These are phyloP conservation scores for Trametes cinnabarina DNA, from an alignment of 768 basidiomycete species.

Conservation along the genomic window DNA sequence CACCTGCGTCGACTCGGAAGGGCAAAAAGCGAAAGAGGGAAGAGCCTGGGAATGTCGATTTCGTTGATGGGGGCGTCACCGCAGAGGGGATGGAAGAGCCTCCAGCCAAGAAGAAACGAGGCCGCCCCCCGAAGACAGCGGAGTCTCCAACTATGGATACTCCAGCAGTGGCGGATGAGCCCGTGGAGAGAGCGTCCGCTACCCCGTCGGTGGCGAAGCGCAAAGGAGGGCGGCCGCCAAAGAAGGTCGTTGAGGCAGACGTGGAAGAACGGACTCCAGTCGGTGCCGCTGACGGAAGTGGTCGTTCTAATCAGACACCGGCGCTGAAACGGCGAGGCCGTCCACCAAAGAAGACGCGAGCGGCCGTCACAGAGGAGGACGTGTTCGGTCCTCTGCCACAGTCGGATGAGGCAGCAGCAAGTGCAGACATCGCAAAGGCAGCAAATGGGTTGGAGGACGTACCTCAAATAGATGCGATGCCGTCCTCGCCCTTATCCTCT, in stretches of 20 bases:
- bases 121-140: slow-evolving; percentile 34
- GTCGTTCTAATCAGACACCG: not conserved
- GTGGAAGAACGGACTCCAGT: slow-evolving; percentile 1
- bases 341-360: slow-evolving; percentile 13
- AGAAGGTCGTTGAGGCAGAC: not conserved
- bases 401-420: not conserved
- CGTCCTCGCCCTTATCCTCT: slow-evolving; percentile 5
- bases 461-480: not conserved
- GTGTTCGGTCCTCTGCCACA: not conserved
- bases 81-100: slow-evolving; percentile 4
- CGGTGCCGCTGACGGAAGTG: not conserved
- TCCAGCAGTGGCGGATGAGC: not conserved
- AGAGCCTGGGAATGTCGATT: slow-evolving; percentile 21
- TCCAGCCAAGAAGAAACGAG: slow-evolving; percentile 23
- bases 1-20: slow-evolving; percentile 16
- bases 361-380: not conserved
- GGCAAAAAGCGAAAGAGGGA: slow-evolving; percentile 36
- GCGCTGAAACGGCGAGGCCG: slow-evolving; percentile 21
- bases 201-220: not conserved
- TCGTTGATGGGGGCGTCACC: not conserved
- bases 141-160: not conserved
- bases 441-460: too few species aligned
- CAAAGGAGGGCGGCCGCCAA: slow-evolving; percentile 11
- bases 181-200: not conserved
- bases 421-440: too few species aligned